Evolutionary conservation across 179 eudicot species (phyloP).

Genomic region (Camellia oleifera): DNA sequence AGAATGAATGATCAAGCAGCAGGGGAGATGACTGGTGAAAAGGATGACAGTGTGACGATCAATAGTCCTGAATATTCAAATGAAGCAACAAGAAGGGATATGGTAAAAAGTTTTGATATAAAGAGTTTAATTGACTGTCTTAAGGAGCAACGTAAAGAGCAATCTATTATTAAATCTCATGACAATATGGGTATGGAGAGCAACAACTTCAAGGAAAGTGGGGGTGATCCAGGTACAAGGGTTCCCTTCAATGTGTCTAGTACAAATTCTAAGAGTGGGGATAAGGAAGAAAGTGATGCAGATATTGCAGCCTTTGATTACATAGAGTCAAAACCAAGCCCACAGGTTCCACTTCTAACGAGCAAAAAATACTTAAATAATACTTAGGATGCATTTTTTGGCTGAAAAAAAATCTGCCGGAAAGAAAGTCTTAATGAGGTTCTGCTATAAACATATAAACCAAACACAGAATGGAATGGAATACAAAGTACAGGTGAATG

Average conservation of each 20-base stretch:
- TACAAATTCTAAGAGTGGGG: background rate
- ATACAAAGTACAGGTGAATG: too few species aligned
- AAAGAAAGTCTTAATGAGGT: conserved; percentile 21
- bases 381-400: background rate
- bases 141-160: background rate
- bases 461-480: too few species aligned
- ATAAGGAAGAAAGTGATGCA: background rate
- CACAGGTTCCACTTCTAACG: background rate
- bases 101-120: background rate
- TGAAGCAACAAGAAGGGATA: background rate
- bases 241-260: background rate
- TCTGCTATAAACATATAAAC: background rate
- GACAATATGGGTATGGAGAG: background rate
- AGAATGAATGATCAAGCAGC: background rate
- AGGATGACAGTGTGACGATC: background rate
- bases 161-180: background rate
- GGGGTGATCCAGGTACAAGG: background rate
- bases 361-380: conserved; percentile 4
- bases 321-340: background rate
- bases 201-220: conserved; percentile 2
- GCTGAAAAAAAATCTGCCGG: conserved; percentile 2
- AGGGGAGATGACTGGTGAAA: conserved; percentile 6
- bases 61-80: background rate
- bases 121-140: conserved; percentile 6
- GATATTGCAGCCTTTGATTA: background rate